phyloP scores from a whole-genome alignment of 306 rosid genomes.

The Glycine latifolia region DNA sequence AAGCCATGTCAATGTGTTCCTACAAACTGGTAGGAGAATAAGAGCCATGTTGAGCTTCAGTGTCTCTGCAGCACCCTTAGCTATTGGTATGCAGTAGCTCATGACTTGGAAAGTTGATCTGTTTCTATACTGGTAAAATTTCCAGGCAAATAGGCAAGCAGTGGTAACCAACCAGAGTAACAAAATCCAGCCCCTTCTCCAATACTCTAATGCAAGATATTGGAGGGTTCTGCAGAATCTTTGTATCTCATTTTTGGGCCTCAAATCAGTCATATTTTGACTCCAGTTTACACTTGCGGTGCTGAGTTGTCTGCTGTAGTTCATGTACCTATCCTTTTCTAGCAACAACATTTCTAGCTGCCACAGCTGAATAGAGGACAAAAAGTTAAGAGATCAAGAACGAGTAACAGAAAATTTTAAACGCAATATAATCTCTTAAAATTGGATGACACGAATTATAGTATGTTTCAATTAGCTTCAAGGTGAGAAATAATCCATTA shows the following conservation, averaged over 20 bases:
- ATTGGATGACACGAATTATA: background rate
- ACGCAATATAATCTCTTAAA: background rate
- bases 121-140: conserved; percentile 75
- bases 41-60: conserved; percentile 97
- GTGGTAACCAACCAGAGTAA: conserved; percentile 64
- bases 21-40: conserved; percentile 88
- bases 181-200: conserved; percentile 86
- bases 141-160: conserved; percentile 74
- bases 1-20: conserved; percentile 92
- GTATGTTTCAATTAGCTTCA: too few species aligned
- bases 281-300: conserved; percentile 71
- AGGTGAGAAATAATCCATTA: too few species aligned
- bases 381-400: background rate
- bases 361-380: conserved; percentile 71
- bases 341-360: conserved; percentile 85
- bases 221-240: conserved; percentile 50
- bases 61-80: conserved; percentile 97
- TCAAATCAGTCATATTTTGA: conserved; percentile 59
- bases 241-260: conserved; percentile 53
- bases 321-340: conserved; percentile 82
- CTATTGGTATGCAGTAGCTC: conserved; percentile 79
- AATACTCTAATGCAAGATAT: conserved; percentile 64
- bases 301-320: conserved; percentile 82
- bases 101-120: conserved; percentile 67
- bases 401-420: background rate